These are phyloP conservation scores for Globisporangium sylvaticum DNA, from an alignment of 352 stramenopile genomes.

Conservation along the genomic window DNA sequence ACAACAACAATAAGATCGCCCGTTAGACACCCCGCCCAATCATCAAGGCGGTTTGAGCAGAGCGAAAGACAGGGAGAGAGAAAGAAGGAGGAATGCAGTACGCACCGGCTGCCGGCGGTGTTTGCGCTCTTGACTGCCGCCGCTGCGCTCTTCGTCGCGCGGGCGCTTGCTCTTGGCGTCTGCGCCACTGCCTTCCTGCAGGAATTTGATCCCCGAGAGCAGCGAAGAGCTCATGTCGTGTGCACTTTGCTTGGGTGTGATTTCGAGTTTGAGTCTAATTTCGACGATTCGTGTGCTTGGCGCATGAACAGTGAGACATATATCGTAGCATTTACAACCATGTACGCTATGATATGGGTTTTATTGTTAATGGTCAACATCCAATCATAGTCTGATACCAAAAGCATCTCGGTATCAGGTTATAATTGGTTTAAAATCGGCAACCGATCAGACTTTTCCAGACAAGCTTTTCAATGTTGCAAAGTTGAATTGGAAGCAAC, in stretches of 20 bases:
- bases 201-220: constrained; percentile 70
- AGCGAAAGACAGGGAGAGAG: neutral
- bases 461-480: too few relatives aligned
- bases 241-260: too few relatives aligned
- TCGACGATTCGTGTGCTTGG: too few relatives aligned
- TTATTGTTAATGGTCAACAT: neutral
- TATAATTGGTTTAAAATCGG: neutral
- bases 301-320: too few relatives aligned
- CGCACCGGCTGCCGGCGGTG: constrained; percentile 20
- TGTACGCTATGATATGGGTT: neutral
- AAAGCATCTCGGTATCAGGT: neutral
- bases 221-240: constrained; percentile 35
- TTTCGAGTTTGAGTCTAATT: too few relatives aligned
- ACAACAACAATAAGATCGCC: neutral
- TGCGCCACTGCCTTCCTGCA: constrained; percentile 27
- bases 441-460: too few relatives aligned
- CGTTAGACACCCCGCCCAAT: neutral
- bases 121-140: constrained; percentile 16
- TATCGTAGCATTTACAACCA: too few relatives aligned
- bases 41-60: neutral
- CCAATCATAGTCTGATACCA: neutral
- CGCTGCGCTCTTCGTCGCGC: constrained; percentile 10
- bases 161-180: constrained; percentile 17
- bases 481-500: neutral
- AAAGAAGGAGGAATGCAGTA: neutral